Conservation (phyloP, 352 stramenopile species). For the Phytophthora kernoviae region DNA sequence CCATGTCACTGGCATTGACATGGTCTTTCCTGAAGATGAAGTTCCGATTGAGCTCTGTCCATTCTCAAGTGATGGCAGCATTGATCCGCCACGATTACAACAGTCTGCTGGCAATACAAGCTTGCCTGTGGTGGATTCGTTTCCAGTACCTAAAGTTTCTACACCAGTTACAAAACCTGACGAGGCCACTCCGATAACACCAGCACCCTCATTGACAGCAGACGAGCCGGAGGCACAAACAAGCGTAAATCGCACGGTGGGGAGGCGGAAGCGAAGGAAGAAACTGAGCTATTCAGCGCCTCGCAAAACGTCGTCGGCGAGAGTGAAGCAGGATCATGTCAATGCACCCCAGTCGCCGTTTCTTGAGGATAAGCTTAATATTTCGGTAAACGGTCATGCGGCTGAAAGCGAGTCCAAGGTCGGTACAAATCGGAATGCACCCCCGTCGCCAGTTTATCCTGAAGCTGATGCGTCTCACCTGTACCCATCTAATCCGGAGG, state of each 20-base stretch:
- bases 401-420: slow-evolving; percentile 6
- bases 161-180: slow-evolving; percentile 2
- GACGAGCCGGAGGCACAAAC: slow-evolving; percentile 9
- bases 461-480: slow-evolving; percentile 42
- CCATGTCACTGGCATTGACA: slow-evolving; percentile 23
- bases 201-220: slow-evolving; percentile 11
- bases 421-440: slow-evolving; percentile 10
- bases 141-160: background rate
- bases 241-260: slow-evolving; percentile 1
- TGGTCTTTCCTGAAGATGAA: slow-evolving; percentile 35
- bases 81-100: slow-evolving; percentile 12
- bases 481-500: slow-evolving; percentile 42
- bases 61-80: slow-evolving; percentile 44
- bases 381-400: slow-evolving; percentile 21
- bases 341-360: slow-evolving; percentile 12
- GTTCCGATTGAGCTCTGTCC: slow-evolving; percentile 41
- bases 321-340: slow-evolving; percentile 24
- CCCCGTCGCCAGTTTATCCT: slow-evolving; percentile 50
- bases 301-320: slow-evolving; percentile 20
- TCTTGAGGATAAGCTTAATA: slow-evolving; percentile 33
- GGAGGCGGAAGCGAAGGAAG: slow-evolving; percentile 54
- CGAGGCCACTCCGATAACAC: slow-evolving; percentile 7
- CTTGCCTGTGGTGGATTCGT: background rate
- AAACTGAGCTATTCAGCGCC: slow-evolving; percentile 38
- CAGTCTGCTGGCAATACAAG: slow-evolving; percentile 1